Conservation (phyloP, 2,329 filamentous ascomycete genomes). For the Mycosphaerella sp. region DNA sequence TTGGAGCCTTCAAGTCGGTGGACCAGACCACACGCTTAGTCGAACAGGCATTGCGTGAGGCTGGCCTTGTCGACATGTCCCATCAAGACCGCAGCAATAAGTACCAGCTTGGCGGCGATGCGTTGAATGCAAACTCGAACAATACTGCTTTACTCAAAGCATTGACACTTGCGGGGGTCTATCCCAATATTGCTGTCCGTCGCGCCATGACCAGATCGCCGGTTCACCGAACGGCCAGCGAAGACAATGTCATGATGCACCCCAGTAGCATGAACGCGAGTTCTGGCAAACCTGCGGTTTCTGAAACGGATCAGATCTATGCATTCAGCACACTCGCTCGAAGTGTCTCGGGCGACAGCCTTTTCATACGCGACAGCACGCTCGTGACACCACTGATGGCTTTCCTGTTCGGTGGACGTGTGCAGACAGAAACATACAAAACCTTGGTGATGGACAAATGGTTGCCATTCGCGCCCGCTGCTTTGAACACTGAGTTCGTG, state of each 20-base stretch:
- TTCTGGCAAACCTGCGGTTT: neutral
- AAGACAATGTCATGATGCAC: conserved; percentile 28
- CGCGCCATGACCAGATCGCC: conserved; percentile 10
- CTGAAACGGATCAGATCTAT: conserved; percentile 12
- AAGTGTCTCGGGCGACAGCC: conserved; percentile 11
- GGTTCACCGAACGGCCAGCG: conserved; percentile 26
- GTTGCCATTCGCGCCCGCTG: conserved; percentile 30
- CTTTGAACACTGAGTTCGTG: conserved; percentile 16
- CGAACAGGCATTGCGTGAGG: conserved; percentile 34
- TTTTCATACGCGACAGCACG: conserved; percentile 29
- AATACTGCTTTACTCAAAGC: conserved; percentile 42
- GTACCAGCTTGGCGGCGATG: conserved; percentile 17
- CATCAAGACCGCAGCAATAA: neutral
- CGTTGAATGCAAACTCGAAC: conserved; percentile 42
- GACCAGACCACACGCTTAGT: conserved; percentile 36
- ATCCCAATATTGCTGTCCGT: conserved; percentile 41
- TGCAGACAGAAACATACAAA: conserved; percentile 20
- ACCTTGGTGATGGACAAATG: conserved; percentile 34
- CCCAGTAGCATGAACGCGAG: conserved; percentile 24
- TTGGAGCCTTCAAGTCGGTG: conserved; percentile 34
- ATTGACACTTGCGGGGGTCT: conserved; percentile 41
- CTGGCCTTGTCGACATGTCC: conserved; percentile 32
- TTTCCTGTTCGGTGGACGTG: conserved; percentile 29
- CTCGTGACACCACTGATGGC: conserved; percentile 26
- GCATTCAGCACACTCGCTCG: conserved; percentile 17